Base-by-base conservation (phyloP, 305 asterid species). In the Solanum hybrid region DNA sequence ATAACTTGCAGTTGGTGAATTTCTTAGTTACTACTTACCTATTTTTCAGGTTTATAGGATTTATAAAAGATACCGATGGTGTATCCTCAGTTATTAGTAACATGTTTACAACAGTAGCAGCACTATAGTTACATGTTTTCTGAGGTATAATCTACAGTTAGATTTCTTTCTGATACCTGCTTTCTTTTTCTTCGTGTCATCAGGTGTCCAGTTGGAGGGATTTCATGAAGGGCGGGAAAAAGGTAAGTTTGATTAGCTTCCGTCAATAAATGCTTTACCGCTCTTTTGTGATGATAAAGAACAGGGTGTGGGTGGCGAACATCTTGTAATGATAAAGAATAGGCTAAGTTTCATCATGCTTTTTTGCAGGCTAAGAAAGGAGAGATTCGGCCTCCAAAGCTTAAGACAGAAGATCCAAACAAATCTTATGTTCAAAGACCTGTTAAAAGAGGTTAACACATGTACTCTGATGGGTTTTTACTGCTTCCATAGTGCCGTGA, bases 151-250 rank as follows among this genome's bases (percentile, higher is more conserved):
- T 40, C 67, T 82, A 26, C 69, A 26, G 87, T 14, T 14, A 80
- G 87, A 82, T 40, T 40, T 82, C 37, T 28, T 28, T 16, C 37
- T 83, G 28, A 83, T 83, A 29, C 4, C 73, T 83, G 87, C 16
- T 3, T 83, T 5, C 31, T 5, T 36, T 46, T 46, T 75, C 86
- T 77, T 76, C 2, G 18, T 87, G 24, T 88, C 36, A 71, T 88
- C 94, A 97, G 99, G 99, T 97, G 88, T 96, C 98, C 42, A 97
- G 99, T 95, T 96, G 99, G 99, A 96, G 99, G 90, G 98, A 97
- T 92, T 97, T 97, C 75, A 95, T 96, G 98, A 97, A 97, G 91
- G 99, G 98, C 69, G 99, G 99, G 82, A 96, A 96, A 94, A 97
- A 96, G 96, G 99, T 96, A 81, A 89, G 39, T 61, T 40, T 83